Evolutionary conservation across 2,329 filamentous ascomycete genomes (phyloP), one percentile per base, ranked within the genome.

Genomic region (Pseudocercospora pini-densiflorae): DNA sequence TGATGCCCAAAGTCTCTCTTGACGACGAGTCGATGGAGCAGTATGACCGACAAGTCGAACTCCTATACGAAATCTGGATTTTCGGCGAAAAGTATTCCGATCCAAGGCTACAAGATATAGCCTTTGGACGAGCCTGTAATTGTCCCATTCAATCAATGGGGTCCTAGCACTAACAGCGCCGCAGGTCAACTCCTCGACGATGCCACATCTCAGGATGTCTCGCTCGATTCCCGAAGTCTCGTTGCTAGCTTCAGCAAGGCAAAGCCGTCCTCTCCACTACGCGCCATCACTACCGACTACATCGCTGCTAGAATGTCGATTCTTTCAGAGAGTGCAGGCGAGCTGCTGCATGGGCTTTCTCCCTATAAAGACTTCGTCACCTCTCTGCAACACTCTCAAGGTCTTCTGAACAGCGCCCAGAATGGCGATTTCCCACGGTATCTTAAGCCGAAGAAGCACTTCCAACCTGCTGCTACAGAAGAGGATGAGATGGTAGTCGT

Each of bases 71-170:
- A 1, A 19, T 36, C 12, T 62, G 49, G 61, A 29, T 57, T 21
- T 62, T 62, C 19, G 61, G 45, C 1, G 61, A 62, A 12, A 62
- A 62, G 33, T 62, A 62, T 23, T 12, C 3, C 10, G 21, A 55
- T 21, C 9, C n/a, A 5, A 16, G 19, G 12, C 33, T 62, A 36
- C 61, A 55, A 27, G 33, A 62, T 29, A 45, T 33, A 16, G 61
- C 61, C 1, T 29, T 62, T 31, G 14, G 5, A n/a, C 27, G 6
- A 3, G 27, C 27, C 27, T 27, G 27, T 27, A 27, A 27, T 3
- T 27, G 3, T 27, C 27, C 27, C 27, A 27, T 27, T 27, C 27
- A 6, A 27, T 27, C 27, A 6, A 27, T 27, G 27, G 27, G 6
- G 27, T 27, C 27, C 27, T 27, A 3, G 27, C 27, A 27, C 27